Percentiles rank a stretch among this genome's conserved stretches.
Evolutionary conservation across 306 rosid species (phyloP).

Genomic region (Dalbergia cultrata): DNA sequence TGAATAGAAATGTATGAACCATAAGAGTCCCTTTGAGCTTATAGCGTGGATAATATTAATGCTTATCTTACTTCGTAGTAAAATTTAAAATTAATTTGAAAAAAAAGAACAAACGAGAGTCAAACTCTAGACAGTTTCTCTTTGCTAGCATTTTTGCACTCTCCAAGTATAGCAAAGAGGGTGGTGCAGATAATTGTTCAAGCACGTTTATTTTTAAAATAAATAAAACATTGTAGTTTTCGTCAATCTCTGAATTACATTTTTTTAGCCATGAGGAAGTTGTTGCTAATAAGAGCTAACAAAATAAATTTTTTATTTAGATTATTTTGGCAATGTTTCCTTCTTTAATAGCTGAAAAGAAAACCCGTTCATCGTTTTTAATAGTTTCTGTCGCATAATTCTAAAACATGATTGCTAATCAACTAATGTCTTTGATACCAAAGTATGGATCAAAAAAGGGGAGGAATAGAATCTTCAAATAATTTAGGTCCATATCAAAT

Average conservation of each 20-base stretch:
- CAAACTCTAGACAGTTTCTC: no score
- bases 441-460: constrained; percentile 27
- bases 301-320: not conserved
- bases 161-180: not conserved
- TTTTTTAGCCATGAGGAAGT: not conserved
- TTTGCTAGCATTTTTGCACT: not conserved
- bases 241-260: constrained; percentile 30
- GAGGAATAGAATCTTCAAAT: constrained; percentile 51
- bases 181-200: not conserved
- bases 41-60: no score
- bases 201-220: not conserved
- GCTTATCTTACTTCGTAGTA: no score
- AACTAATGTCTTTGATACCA: constrained; percentile 40
- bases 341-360: constrained; percentile 22
- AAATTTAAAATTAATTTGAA: not conserved
- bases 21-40: no score
- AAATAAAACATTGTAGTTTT: not conserved
- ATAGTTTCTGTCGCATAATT: constrained; percentile 35
- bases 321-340: constrained; percentile 3
- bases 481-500: constrained; percentile 32
- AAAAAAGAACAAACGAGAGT: not conserved
- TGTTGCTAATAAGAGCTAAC: no score
- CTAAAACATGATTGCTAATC: constrained; percentile 43
- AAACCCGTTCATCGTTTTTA: constrained; percentile 24
- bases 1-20: no score